Evolutionary conservation across 2,329 filamentous ascomycete genomes (phyloP), one percentile per base, ranked within the genome.

Genomic region (Colletotrichum tofieldiae): DNA sequence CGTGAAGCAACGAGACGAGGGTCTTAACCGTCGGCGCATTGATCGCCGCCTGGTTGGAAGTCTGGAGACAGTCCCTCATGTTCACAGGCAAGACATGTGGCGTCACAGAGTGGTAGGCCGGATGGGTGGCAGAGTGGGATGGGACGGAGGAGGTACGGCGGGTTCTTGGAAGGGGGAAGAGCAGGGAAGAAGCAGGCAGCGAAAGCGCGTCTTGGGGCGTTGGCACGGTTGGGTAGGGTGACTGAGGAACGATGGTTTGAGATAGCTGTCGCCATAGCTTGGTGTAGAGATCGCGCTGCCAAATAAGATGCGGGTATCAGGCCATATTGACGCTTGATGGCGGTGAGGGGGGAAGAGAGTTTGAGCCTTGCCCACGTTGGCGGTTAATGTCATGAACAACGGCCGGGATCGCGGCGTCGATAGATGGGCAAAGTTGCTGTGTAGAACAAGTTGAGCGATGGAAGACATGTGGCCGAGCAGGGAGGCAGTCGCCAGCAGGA

Each of bases 241-340:
- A 65, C 29, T 43, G 26, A 43, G 37, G 18, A 47, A 20, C 69
- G 52, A 65, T 70, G 39, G 70, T 72, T 70, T 72, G 66, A 72
- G 70, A 72, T 72, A 69, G 70, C 54, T 72, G 49, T 64, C n/a
- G 59, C 59, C 23, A 54, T 20, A 72, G 60, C 45, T 61, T 72
- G 23, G 45, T 56, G 60, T n/a, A 65, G 60, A 72, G 70, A 72
- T 72, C 70, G 70, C 59, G 23, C 52, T 69, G 65, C 70, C 65
- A 65, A 70, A 70, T 56, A 72, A 72, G 59, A 69, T 59, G 70
- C 39, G 45, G 63, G 35, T 72, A 70, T 72, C 60, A 70, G 59
- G 66, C 60, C 65, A 72, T 55, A 14, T 64, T 55, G 65, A 49
- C 66, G 60, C 65, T 55, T 55, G 60, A 29, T 49, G 16, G 54